These are phyloP conservation scores for Pseudoscleropodium purum DNA, from an alignment of 225 moss, liverwort and hornwort genomes.

Conservation along the genomic window DNA sequence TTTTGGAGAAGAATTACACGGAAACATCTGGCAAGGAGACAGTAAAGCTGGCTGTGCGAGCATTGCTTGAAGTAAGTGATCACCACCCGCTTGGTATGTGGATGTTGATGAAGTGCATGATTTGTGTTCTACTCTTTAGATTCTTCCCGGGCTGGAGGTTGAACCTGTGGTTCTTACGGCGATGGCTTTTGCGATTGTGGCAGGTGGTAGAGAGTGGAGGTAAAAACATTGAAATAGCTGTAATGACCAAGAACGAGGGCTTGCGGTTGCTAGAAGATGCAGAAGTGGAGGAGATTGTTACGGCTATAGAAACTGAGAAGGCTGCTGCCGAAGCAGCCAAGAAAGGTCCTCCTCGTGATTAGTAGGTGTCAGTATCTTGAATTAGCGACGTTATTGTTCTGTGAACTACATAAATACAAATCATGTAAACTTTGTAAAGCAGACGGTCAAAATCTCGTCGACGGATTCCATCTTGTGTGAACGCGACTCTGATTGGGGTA, in stretches of 20 bases:
- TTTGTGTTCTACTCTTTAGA: neutral
- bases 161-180: neutral
- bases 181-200: neutral
- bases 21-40: constrained; percentile 92
- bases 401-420: neutral
- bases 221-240: constrained; percentile 96
- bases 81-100: neutral
- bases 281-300: constrained; percentile 87
- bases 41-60: constrained; percentile 88
- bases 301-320: constrained; percentile 93
- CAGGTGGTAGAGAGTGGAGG: constrained; percentile 99
- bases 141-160: neutral
- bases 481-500: neutral
- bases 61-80: constrained; percentile 78
- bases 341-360: constrained; percentile 85
- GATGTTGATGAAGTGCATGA: neutral
- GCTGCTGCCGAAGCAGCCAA: constrained; percentile 96
- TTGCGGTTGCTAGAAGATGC: constrained; percentile 76
- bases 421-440: constrained; percentile 11
- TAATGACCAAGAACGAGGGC: constrained; percentile 78
- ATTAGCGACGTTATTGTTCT: neutral
- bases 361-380: constrained; percentile 6
- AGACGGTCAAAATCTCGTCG: neutral
- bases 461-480: neutral
- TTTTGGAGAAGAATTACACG: constrained; percentile 88